Base-by-base conservation (phyloP, 192 early-diverging fungal species). In the Mortierella hygrophila region DNA sequence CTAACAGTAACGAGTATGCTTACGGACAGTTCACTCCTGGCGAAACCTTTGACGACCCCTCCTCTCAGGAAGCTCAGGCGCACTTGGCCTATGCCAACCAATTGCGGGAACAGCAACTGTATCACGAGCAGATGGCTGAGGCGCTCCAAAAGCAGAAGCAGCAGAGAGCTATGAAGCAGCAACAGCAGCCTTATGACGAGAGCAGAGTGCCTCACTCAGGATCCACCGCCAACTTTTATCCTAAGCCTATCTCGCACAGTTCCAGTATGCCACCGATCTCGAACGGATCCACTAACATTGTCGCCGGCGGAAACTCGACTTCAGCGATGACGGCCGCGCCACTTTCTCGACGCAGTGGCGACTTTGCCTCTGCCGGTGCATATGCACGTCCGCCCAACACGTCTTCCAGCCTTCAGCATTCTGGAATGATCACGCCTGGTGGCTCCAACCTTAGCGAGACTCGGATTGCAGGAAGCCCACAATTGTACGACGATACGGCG, bases 101-200 rank as follows among this genome's bases (percentile, higher is more conserved):
- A 54, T 54, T 86, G 40, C 69, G 72, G 37, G 84, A 86, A 49
- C 84, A 86, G 26, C 84, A 86, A 52, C 60, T 81, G 6, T 86
- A 86, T 37, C 84, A 86, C 47, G 75, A 86, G 60, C 80, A 86
- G 42, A 86, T 86, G 84, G 84, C 79, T 13, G 79, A 81, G 18
- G 71, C 76, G 23, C 70, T 86, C 42, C 74, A 86, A 60, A 80
- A 81, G 37, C 82, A 85, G 57, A 65, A 79, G 21, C 76, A 78
- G 20, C 76, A 83, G 54, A 83, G 68, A 32, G 20, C 68, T 9
- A 44, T 42, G 52, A 73, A 76, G 41, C 74, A 57, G 52, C 70
- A 81, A 21, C 72, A 70, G 55, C 35, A 40, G 42, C 5, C 35
- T 3, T 65, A 44, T 42, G 46, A 40, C n/a, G 42, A 32, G 55